phyloP scores from a whole-genome alignment of 129 eudicot genomes.

The Silybum marianum region DNA sequence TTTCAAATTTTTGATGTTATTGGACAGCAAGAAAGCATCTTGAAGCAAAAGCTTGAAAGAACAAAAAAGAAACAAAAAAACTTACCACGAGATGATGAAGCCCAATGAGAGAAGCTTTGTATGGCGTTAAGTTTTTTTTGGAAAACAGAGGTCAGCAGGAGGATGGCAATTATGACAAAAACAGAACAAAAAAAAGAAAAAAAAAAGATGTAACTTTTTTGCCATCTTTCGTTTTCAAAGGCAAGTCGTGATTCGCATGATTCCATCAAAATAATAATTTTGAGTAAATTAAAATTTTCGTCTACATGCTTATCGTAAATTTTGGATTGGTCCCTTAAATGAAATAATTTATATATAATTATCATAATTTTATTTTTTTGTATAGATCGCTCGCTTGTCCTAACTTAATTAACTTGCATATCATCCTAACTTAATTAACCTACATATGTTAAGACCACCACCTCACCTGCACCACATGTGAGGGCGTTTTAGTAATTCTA shows the following conservation, averaged over 20 bases:
- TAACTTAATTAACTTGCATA: too few species aligned
- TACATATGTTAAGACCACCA: too few species aligned
- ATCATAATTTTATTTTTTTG: too few species aligned
- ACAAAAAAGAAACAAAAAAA: background rate
- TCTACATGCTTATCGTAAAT: too few species aligned
- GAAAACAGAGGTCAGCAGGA: background rate
- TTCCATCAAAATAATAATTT: too few species aligned
- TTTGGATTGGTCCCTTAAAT: too few species aligned
- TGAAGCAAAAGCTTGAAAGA: background rate
- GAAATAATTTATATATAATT: too few species aligned
- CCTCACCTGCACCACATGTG: too few species aligned
- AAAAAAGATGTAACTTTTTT: background rate
- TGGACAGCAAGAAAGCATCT: constrained; percentile 16
- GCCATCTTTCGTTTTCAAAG: constrained; percentile 14
- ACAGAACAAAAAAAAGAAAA: background rate
- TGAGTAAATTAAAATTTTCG: too few species aligned
- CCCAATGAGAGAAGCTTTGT: constrained; percentile 16
- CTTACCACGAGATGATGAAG: constrained; percentile 17
- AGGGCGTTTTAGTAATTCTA: too few species aligned
- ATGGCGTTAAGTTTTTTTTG: background rate
- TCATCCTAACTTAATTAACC: too few species aligned
- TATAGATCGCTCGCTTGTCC: too few species aligned
- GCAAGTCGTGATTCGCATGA: constrained; percentile 12
- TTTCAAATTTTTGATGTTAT: background rate
- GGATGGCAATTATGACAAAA: background rate